These are phyloP conservation scores for Paraphaeosphaeria sporulosa DNA, from an alignment of 2,329 filamentous ascomycete genomes.

Conservation along the genomic window DNA sequence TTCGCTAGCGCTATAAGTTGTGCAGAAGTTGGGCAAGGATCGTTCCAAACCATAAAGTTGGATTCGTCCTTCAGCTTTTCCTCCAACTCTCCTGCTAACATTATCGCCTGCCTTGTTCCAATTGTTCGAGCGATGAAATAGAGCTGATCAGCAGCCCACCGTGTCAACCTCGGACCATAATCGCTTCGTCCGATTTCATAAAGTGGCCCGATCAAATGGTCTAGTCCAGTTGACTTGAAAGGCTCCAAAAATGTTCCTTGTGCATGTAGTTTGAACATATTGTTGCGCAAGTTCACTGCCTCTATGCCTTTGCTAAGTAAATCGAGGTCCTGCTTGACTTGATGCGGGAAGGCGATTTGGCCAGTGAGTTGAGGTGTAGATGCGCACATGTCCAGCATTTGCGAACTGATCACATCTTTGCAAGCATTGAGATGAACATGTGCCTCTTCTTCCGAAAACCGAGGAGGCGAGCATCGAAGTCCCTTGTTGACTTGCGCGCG, in stretches of 20 bases:
- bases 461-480: slow-evolving; percentile 16
- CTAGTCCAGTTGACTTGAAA: slow-evolving; percentile 30
- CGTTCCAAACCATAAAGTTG: slow-evolving; percentile 2
- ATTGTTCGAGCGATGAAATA: slow-evolving; percentile 32
- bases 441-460: slow-evolving; percentile 22
- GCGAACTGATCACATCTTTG: slow-evolving; percentile 23
- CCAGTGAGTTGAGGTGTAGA: slow-evolving; percentile 39
- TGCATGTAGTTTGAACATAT: slow-evolving; percentile 23
- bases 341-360: slow-evolving; percentile 34
- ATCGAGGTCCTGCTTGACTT: background rate
- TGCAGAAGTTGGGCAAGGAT: slow-evolving; percentile 2
- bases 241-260: slow-evolving; percentile 34
- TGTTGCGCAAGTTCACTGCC: slow-evolving; percentile 1
- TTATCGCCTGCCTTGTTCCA: slow-evolving; percentile 36
- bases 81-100: slow-evolving; percentile 33
- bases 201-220: slow-evolving; percentile 38
- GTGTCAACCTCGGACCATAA: slow-evolving; percentile 21
- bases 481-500: slow-evolving; percentile 31
- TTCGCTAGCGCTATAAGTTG: slow-evolving; percentile 4
- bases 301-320: background rate
- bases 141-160: slow-evolving; percentile 34
- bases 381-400: slow-evolving; percentile 27
- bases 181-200: slow-evolving; percentile 28
- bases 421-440: slow-evolving; percentile 19
- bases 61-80: slow-evolving; percentile 15